Base-by-base conservation (phyloP, 2,329 filamentous ascomycete genomes). In the Ophiostoma himal-ulmi region DNA sequence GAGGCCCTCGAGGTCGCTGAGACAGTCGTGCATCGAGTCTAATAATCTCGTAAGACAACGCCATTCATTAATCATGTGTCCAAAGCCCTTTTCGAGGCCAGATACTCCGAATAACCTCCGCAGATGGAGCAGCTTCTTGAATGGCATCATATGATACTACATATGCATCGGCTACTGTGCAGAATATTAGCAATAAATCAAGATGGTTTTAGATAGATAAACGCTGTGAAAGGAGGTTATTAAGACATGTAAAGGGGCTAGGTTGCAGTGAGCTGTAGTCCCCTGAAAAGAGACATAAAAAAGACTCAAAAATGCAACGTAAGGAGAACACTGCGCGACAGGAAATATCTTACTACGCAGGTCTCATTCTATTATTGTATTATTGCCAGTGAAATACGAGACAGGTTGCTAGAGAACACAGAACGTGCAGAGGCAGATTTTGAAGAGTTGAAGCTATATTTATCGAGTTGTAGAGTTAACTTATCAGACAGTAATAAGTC, bases 261-360 rank as follows among this genome's bases (percentile, higher is more conserved):
- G 5, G 57, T 62, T 62, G 57, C 57, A 34, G 57, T 26, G 14
- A 62, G 13, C 22, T 57, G 52, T 13, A 57, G 52, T 57, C 8
- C 52, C 52, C 57, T 62, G 60, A 39, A n/a, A 37, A 64, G 17
- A 64, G 34, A 34, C n/a, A 6, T 22, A 10, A 10, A 26, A 34
- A 22, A 62, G 57, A 20, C 57, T 34, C 57, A 62, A 62, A 36
- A 62, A 62, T 62, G 57, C 26, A 62, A 62, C 52, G 57, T 26
- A 62, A 62, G 26, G 54, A 3, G 34, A 17, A 34, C 8, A 20
- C 30, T 26, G 17, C 10, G 52, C n/a, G 52, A 26, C 52, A 54
- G 20, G 20, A 44, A 44, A 17, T 48, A n/a, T n/a, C n/a, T n/a
- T n/a, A 48, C 17, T 48, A n/a, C 20, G 44, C 17, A 48, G 44